phyloP scores from a whole-genome alignment of 2,329 filamentous ascomycete species.

The Bipolaris cookei region DNA sequence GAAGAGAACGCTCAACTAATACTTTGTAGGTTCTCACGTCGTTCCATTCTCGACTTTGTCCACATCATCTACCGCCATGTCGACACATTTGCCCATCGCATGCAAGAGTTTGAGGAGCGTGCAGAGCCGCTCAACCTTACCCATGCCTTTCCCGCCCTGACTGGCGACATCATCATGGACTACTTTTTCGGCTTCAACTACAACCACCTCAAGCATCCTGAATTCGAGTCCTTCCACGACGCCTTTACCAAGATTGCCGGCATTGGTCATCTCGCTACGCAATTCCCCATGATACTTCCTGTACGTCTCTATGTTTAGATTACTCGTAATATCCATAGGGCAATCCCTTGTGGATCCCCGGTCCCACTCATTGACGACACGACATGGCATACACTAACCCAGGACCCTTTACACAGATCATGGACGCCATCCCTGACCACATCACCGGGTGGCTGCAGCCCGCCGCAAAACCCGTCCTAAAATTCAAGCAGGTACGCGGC shows the following conservation, averaged over 20 bases:
- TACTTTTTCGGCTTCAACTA: slow-evolving; percentile 51
- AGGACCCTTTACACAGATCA: slow-evolving; percentile 27
- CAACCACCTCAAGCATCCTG: slow-evolving; percentile 39
- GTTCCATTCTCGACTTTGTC: slow-evolving; percentile 44
- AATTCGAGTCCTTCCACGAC: slow-evolving; percentile 46
- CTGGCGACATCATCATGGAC: slow-evolving; percentile 56
- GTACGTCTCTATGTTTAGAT: slow-evolving; percentile 22
- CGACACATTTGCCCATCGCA: slow-evolving; percentile 38
- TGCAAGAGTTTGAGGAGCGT: slow-evolving; percentile 39
- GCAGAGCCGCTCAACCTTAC: slow-evolving; percentile 42
- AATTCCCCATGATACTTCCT: slow-evolving; percentile 41
- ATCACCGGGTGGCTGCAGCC: slow-evolving; percentile 42
- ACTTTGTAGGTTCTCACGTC: slow-evolving; percentile 43
- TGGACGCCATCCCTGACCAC: slow-evolving; percentile 42
- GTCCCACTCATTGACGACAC: neutral
- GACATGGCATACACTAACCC: neutral
- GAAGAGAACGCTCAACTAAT: neutral
- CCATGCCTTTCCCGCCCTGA: slow-evolving; percentile 50
- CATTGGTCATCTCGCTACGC: slow-evolving; percentile 42
- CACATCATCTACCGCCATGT: slow-evolving; percentile 47
- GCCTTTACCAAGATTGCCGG: slow-evolving; percentile 43
- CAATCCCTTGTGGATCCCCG: too few relatives aligned
- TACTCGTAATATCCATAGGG: neutral
- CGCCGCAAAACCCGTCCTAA: slow-evolving; percentile 39
- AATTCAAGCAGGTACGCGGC: slow-evolving; percentile 39